Base-by-base conservation (phyloP, 352 stramenopile species). In the Proteromonas lacertae region DNA sequence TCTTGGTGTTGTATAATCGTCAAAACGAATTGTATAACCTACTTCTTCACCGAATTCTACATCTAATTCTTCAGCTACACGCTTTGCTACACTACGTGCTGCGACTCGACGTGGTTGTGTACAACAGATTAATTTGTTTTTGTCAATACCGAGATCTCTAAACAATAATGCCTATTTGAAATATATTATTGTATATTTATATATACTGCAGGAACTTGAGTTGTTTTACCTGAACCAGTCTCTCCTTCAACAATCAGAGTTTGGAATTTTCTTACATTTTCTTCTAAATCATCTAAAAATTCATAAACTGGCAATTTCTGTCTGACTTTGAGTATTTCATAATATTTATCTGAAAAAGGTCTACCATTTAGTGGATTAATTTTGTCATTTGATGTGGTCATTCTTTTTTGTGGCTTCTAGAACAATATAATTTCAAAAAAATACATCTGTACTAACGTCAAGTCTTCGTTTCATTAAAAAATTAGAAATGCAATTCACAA, bases 1-100 rank as follows among this genome's bases (percentile, higher is more conserved):
- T n/a, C 29, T 24, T 8, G 46, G 31, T 21, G 42, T 45, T 6
- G 83, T 90, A 29, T 80, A 58, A 54, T 97, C 84, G 45, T 99
- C 84, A 52, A 99, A 99, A 35, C 87, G 79, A 56, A 99, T 95
- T 8, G 77, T 93, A 53, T 97, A 99, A 13, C 87, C 87, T 2
- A 99, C 87, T 47, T 96, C 68, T 39, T 86, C 51, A 12, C 87
- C 87, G 13, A 96, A 56, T 36, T 68, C 52, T 4, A 95, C 83
- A 51, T 94, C 82, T 74, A 96, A 92, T 52, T 98, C 87, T 40
- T 98, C 81, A 0, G 84, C 73, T 7, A 98, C 87, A 46, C 87
- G 81, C 44, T 73, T 69, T 17, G 84, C 83, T 44, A 98, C 90
- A 46, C 62, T 87, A 50, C 90, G 93, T 13, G 87, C 87, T 1